Base-by-base conservation (phyloP, 2,329 filamentous ascomycete genomes). In the Pyrenophora teres region DNA sequence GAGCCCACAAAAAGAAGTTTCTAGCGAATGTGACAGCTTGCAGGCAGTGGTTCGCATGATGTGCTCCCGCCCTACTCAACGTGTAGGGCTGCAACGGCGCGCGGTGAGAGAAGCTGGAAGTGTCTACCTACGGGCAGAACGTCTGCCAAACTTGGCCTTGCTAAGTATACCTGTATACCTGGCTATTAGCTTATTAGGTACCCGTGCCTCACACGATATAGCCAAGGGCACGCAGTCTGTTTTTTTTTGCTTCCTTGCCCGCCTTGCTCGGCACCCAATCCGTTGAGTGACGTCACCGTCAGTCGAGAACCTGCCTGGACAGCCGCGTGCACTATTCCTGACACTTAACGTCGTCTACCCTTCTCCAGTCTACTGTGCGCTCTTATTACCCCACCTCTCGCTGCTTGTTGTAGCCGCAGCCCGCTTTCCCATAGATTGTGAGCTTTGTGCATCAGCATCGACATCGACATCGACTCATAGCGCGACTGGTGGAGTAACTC, bases 31-130 rank as follows among this genome's bases (percentile, higher is more conserved):
- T 37, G 47, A 37, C 48, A 45, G 45, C 44, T 31, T 52, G 36
- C 39, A 46, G 54, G 47, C 15, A 55, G 44, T 50, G 35, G 59
- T 62, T 62, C 59, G 59, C 59, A 57, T 54, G 23, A 51, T 43
- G 31, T 30, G 27, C 27, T 35, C 35, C 48, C 37, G 50, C 9
- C 21, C 18, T 33, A 16, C 33, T 40, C 43, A 38, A 39, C 21
- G 36, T 18, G 45, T 49, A 52, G 49, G 43, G 35, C 42, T 57
- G 56, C 44, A 30, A 44, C 33, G 10, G 32, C 23, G 53, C 58
- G 53, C 56, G 53, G 51, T 57, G 56, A 54, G 43, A 25, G 31
- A 21, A 21, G 21, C 5, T 19, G 7, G 15, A 15, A 15, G 15
- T 15, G 15, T 15, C 15, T 15, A 25, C 8, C 23, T 19, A 25